Conservation (phyloP, 768 basidiomycete species). For the Wakefieldia striispora region DNA sequence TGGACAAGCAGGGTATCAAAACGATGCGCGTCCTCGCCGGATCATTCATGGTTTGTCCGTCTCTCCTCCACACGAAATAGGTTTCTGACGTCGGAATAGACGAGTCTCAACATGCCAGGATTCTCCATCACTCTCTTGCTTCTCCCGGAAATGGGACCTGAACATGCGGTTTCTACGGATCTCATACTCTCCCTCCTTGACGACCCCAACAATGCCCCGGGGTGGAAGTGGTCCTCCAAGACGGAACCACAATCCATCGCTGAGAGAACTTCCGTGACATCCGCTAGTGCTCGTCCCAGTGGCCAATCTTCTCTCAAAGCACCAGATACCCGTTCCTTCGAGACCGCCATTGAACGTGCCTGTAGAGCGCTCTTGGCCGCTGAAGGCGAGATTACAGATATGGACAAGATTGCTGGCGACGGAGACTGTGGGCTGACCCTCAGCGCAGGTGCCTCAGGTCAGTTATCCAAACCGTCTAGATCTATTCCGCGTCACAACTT, state of each 20-base stretch:
- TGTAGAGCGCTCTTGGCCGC: conserved; percentile 67
- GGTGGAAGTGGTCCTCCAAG: conserved; percentile 79
- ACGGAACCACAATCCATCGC: conserved; percentile 35
- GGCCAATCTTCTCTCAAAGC: conserved; percentile 30
- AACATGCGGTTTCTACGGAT: conserved; percentile 36
- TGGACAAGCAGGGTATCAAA: conserved; percentile 55
- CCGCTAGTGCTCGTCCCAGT: conserved; percentile 7
- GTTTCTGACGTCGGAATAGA: conserved; percentile 41
- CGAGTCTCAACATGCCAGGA: conserved; percentile 90
- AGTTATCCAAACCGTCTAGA: conserved; percentile 5
- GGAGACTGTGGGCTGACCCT: conserved; percentile 75
- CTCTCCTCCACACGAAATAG: neutral
- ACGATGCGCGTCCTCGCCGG: conserved; percentile 69
- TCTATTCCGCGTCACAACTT: neutral
- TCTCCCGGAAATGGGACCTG: conserved; percentile 51
- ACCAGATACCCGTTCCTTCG: conserved; percentile 51
- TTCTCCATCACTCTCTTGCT: conserved; percentile 83
- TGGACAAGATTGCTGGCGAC: conserved; percentile 92
- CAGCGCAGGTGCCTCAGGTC: conserved; percentile 73
- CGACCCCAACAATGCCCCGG: conserved; percentile 64
- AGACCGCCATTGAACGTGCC: conserved; percentile 52
- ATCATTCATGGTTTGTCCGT: conserved; percentile 73
- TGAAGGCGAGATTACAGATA: conserved; percentile 86
- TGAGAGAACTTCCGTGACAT: conserved; percentile 8
- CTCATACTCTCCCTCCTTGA: conserved; percentile 68